Evolutionary conservation across 2,329 filamentous ascomycete genomes (phyloP).

Genomic region (Fusarium sp.): DNA sequence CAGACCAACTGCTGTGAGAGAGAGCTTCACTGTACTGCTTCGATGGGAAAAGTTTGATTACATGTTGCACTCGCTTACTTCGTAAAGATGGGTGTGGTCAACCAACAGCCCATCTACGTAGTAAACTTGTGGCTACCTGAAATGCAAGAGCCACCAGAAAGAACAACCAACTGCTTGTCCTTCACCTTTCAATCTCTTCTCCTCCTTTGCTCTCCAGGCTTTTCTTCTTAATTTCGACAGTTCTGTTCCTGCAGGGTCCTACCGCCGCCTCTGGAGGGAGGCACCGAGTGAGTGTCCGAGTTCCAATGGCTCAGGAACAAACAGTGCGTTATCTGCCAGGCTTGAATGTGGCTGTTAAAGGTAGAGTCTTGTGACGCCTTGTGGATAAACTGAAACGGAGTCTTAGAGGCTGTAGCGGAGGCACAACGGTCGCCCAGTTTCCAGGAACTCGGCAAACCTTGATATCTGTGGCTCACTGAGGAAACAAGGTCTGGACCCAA

Average conservation of each 20-base stretch:
- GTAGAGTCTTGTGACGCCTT: conserved; percentile 1
- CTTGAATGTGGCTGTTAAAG: neutral
- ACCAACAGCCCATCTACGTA: conserved; percentile 7
- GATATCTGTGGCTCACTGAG: conserved; percentile 5
- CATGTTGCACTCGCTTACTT: conserved; percentile 17
- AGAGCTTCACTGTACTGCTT: conserved; percentile 5
- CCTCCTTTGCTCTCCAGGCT: neutral
- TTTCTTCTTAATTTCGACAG: neutral
- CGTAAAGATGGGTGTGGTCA: conserved; percentile 17
- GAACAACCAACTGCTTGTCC: neutral
- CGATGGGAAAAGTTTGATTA: conserved; percentile 13
- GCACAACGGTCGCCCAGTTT: conserved; percentile 16
- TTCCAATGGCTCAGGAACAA: conserved; percentile 2
- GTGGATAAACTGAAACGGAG: conserved; percentile 1
- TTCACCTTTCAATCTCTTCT: neutral
- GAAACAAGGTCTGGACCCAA: conserved; percentile 19
- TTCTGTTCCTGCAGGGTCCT: conserved; percentile 13
- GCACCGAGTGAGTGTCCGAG: conserved; percentile 5
- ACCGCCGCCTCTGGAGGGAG: neutral
- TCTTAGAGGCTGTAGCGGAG: conserved; percentile 10
- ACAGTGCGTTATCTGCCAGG: conserved; percentile 18
- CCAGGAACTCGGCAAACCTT: conserved; percentile 29
- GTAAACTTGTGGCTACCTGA: conserved; percentile 32
- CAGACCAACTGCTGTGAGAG: neutral
- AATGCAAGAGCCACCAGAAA: conserved; percentile 9